A percentile compares a stretch with the other conserved stretches of the same genome.
Conservation (phyloP, 768 basidiomycete species). For the Psilocybe cyanescens region DNA sequence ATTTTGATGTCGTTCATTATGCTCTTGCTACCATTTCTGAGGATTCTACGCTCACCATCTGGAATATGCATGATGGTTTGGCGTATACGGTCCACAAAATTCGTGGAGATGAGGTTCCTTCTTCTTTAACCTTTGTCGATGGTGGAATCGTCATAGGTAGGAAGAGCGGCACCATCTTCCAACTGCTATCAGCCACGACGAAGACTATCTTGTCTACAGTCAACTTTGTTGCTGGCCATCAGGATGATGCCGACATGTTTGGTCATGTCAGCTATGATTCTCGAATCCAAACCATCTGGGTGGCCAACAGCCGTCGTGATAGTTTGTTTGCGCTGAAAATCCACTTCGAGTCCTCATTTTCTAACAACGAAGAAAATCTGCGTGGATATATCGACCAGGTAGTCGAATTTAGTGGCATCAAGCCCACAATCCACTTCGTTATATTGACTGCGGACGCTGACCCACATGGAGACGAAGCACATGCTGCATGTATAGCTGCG, state of each 20-base stretch:
- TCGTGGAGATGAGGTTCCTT: slow-evolving; percentile 79
- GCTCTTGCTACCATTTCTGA: slow-evolving; percentile 82
- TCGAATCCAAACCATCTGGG: slow-evolving; percentile 85
- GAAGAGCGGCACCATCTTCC: slow-evolving; percentile 84
- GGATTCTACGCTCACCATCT: slow-evolving; percentile 80
- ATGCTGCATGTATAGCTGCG: slow-evolving; percentile 83
- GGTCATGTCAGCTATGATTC: slow-evolving; percentile 87
- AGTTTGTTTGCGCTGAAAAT: slow-evolving; percentile 84
- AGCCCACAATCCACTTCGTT: slow-evolving; percentile 88
- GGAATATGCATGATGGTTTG: slow-evolving; percentile 79
- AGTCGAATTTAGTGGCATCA: slow-evolving; percentile 81
- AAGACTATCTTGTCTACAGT: slow-evolving; percentile 77
- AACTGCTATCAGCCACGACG: slow-evolving; percentile 76
- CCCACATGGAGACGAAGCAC: slow-evolving; percentile 80
- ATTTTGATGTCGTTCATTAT: slow-evolving; percentile 79
- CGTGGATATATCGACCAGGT: slow-evolving; percentile 79
- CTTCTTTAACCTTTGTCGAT: slow-evolving; percentile 84
- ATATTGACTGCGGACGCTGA: slow-evolving; percentile 86
- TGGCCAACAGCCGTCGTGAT: slow-evolving; percentile 84
- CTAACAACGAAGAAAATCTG: slow-evolving; percentile 63
- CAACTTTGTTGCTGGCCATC: slow-evolving; percentile 71
- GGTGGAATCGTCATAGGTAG: slow-evolving; percentile 85
- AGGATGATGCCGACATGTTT: slow-evolving; percentile 86
- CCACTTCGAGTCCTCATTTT: slow-evolving; percentile 63
- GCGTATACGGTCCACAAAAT: slow-evolving; percentile 80